phyloP scores from a whole-genome alignment of 805 yeast genomes.

The Yarrowia sp. region DNA sequence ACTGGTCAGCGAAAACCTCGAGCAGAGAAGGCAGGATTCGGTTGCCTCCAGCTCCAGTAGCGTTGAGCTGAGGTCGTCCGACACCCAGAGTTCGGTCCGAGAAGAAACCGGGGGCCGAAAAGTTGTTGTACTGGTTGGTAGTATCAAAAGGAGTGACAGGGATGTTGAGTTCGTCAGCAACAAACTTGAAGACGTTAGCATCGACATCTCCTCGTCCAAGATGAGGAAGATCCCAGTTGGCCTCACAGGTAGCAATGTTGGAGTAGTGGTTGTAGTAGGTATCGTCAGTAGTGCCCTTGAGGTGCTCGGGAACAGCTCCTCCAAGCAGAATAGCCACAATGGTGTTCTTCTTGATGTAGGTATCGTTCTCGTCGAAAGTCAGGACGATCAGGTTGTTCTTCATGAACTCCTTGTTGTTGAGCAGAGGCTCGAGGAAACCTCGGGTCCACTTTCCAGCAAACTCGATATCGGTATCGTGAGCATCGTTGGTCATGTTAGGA shows the following conservation, averaged over 20 bases:
- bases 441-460: constrained; percentile 50
- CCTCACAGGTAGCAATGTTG: constrained; percentile 48
- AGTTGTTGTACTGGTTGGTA: constrained; percentile 19
- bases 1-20: not conserved
- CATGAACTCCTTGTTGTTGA: constrained; percentile 49
- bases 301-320: constrained; percentile 46
- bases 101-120: constrained; percentile 11
- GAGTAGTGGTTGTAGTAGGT: constrained; percentile 56
- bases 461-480: constrained; percentile 49
- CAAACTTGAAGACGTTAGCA: constrained; percentile 49
- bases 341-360: constrained; percentile 46
- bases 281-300: constrained; percentile 46
- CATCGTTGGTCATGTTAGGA: constrained; percentile 55
- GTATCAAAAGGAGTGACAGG: constrained; percentile 4
- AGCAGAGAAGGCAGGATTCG: constrained; percentile 16
- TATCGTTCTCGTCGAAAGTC: constrained; percentile 53
- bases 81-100: constrained; percentile 2
- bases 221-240: constrained; percentile 51
- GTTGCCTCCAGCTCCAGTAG: constrained; percentile 4
- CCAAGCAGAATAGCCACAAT: constrained; percentile 50
- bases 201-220: constrained; percentile 53
- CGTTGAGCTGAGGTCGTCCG: constrained; percentile 4
- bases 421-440: constrained; percentile 46
- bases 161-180: constrained; percentile 41
- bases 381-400: constrained; percentile 46